Conservation (phyloP, 2,329 filamentous ascomycete genomes). For the Colletotrichum ledebouriae region DNA sequence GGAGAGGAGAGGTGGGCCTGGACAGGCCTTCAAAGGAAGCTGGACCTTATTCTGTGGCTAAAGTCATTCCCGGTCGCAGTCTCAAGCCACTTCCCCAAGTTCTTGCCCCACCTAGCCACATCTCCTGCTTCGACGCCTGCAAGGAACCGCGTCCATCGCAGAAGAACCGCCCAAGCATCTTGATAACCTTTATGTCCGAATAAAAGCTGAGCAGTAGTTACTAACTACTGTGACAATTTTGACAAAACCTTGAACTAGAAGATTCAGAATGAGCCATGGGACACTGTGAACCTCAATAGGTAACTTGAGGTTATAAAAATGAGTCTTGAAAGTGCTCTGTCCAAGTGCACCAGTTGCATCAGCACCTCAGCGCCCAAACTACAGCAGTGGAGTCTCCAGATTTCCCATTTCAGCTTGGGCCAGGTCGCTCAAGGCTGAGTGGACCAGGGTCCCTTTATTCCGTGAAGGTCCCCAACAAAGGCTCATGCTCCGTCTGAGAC, state of each 20-base stretch:
- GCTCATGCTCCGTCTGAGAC: conserved; percentile 19
- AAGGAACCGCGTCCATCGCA: background rate
- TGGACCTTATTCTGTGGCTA: background rate
- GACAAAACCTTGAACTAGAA: no score
- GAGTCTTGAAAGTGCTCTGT: no score
- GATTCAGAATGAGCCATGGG: no score
- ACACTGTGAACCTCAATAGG: no score
- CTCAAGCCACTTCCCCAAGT: background rate
- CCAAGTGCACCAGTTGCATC: no score
- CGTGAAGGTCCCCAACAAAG: conserved; percentile 22
- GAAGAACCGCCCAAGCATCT: background rate
- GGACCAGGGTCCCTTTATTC: conserved; percentile 36
- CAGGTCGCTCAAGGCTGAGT: conserved; percentile 13
- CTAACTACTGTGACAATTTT: no score
- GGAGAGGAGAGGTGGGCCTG: background rate
- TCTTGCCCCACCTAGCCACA: no score
- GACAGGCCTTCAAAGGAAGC: background rate
- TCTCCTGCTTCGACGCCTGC: background rate
- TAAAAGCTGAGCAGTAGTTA: no score
- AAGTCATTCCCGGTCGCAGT: background rate
- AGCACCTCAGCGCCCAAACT: no score
- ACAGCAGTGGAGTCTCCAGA: conserved; percentile 27
- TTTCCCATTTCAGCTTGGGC: conserved; percentile 29
- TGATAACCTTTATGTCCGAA: no score
- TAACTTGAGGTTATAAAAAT: no score